Evolutionary conservation across 2,329 filamentous ascomycete species (phyloP).

Genomic region (Thielaviopsis musarum): DNA sequence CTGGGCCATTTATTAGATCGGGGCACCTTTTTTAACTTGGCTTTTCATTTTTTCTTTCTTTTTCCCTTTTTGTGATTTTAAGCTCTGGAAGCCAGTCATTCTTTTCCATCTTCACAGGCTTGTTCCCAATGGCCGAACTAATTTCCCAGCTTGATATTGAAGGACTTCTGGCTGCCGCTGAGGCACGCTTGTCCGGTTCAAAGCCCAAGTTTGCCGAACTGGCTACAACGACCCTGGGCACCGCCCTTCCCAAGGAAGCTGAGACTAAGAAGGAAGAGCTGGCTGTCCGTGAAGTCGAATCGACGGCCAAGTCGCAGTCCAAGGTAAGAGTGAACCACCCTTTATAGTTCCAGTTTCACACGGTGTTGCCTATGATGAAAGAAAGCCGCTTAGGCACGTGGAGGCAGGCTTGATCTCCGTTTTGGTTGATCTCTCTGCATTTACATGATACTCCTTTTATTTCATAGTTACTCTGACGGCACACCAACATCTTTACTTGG

Average conservation of each 20-base stretch:
- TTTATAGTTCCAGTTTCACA: slow-evolving; percentile 7
- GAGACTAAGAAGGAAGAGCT: background rate
- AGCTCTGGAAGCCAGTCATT: background rate
- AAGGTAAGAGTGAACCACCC: slow-evolving; percentile 17
- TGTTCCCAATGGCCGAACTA: background rate
- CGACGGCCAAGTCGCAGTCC: background rate
- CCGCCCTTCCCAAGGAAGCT: background rate
- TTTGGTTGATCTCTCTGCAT: slow-evolving; percentile 36
- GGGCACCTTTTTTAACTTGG: background rate
- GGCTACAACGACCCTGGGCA: background rate
- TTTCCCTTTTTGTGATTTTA: background rate
- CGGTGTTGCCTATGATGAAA: slow-evolving; percentile 23
- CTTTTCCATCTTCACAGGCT: background rate
- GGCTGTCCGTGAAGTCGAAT: slow-evolving; percentile 4
- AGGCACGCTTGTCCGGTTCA: slow-evolving; percentile 2
- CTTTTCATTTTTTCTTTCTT: background rate
- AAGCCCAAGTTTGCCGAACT: slow-evolving; percentile 3
- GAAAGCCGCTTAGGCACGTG: slow-evolving; percentile 21
- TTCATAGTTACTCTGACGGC: slow-evolving; percentile 61
- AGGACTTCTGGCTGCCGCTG: slow-evolving; percentile 15
- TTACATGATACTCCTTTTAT: slow-evolving; percentile 35
- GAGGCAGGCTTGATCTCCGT: slow-evolving; percentile 24
- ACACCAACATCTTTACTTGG: background rate
- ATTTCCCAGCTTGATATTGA: slow-evolving; percentile 15
- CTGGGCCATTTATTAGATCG: background rate